Base-by-base conservation (phyloP, 2,329 filamentous ascomycete genomes). In the Moelleriella libera region DNA sequence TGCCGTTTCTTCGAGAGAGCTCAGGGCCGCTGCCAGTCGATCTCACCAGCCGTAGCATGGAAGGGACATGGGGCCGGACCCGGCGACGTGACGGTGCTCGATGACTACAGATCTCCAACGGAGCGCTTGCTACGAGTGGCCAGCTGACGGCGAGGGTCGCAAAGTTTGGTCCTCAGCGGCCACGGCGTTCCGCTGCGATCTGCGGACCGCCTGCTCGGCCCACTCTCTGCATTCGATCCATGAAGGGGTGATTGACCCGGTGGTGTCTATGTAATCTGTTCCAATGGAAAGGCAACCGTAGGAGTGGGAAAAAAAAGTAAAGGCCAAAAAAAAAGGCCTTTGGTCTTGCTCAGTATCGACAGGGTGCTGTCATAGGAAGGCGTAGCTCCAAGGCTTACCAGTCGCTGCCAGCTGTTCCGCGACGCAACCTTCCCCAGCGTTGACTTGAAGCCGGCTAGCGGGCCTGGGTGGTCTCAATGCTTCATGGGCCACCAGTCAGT, bases 201-300 rank as follows among this genome's bases (percentile, higher is more conserved):
- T 47, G 46, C 46, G 30, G 39, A 43, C 46, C 44, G 48, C 46
- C 43, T 45, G 37, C 41, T 47, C 32, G 46, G n/a, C 32, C 46
- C 43, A 48, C 43, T 41, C 37, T 46, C 37, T 41, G 29, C 29
- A 14, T 12, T 5, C 11, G 32, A 37, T 37, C 7, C 7, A 37
- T 37, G 32, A 11, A 37, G 32, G 32, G 32, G 11, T 37, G n/a
- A n/a, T n/a, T n/a, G n/a, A n/a, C n/a, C n/a, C n/a, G n/a, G n/a
- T n/a, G n/a, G n/a, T n/a, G n/a, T n/a, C n/a, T n/a, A n/a, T n/a
- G n/a, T 39, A 39, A 39, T 39, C 34, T 39, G 34, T 39, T 7
- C 34, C 34, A 39, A 39, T n/a, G n/a, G n/a, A n/a, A n/a, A n/a
- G n/a, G n/a, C n/a, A n/a, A n/a, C n/a, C n/a, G n/a, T n/a, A n/a